A percentile compares a stretch with the other conserved stretches of the same genome.
These are phyloP conservation scores for Incumbomyces lentus DNA, from an alignment of 2,329 filamentous ascomycete genomes.

Conservation along the genomic window DNA sequence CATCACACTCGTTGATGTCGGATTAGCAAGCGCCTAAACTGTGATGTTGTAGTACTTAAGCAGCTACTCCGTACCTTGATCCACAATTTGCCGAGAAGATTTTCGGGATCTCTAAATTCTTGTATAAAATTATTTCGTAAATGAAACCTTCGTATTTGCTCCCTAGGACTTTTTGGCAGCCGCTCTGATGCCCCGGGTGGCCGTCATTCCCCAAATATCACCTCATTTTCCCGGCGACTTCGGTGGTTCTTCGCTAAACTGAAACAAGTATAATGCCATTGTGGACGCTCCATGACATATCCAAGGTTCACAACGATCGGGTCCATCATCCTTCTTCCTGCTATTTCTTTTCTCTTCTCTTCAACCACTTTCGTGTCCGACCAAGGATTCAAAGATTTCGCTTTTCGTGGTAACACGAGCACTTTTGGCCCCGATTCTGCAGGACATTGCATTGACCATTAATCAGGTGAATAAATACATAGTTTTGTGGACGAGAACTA, in stretches of 20 bases:
- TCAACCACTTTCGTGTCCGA: constrained; percentile 1
- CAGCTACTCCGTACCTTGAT: too few relatives aligned
- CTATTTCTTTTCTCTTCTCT: not conserved
- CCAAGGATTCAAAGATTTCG: not conserved
- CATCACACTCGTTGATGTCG: too few relatives aligned
- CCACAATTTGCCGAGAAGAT: too few relatives aligned
- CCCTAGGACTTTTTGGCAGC: not conserved
- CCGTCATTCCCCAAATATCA: too few relatives aligned
- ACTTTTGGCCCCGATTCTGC: constrained; percentile 7
- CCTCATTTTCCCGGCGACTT: too few relatives aligned
- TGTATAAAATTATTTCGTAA: not conserved
- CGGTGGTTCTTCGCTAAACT: not conserved
- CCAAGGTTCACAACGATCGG: too few relatives aligned
- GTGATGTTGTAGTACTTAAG: too few relatives aligned
- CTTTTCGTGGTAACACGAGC: constrained; percentile 5
- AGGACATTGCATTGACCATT: constrained; percentile 3
- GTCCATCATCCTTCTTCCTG: not conserved
- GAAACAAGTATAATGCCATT: constrained; percentile 3
- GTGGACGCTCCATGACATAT: not conserved
- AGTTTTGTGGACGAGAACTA: constrained; percentile 1
- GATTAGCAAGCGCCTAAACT: too few relatives aligned
- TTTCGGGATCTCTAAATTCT: not conserved
- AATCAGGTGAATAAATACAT: constrained; percentile 7
- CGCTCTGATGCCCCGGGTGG: too few relatives aligned
- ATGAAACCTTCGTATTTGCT: not conserved